Evolutionary conservation across 2,329 filamentous ascomycete genomes (phyloP).

Genomic region (Nectriaceae sp.): DNA sequence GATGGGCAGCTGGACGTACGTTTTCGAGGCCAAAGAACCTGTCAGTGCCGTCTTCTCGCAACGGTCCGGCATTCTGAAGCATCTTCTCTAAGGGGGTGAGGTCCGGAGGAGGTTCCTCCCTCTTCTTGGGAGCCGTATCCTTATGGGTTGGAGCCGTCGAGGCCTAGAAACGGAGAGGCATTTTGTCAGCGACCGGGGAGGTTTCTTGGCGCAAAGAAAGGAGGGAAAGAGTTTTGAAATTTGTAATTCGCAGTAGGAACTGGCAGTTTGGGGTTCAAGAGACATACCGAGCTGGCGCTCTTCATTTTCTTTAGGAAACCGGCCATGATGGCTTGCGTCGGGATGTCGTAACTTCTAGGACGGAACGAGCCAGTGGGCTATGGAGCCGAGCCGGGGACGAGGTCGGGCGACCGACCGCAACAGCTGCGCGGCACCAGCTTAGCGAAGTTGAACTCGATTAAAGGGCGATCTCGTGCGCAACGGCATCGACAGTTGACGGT

Average conservation of each 20-base stretch:
- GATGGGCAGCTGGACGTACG: conserved; percentile 55
- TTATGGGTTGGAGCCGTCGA: conserved; percentile 44
- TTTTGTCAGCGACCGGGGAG: conserved; percentile 33
- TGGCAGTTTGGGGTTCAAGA: conserved; percentile 10
- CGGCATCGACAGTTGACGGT: conserved; percentile 8
- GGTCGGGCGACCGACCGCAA: conserved; percentile 31
- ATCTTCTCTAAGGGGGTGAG: conserved; percentile 70
- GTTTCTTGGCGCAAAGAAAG: conserved; percentile 17
- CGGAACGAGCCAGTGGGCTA: conserved; percentile 16
- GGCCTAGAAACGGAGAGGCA: conserved; percentile 39
- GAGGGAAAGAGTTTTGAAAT: conserved; percentile 25
- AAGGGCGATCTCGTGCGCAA: conserved; percentile 26
- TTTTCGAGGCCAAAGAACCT: conserved; percentile 99
- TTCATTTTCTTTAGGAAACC: conserved; percentile 63
- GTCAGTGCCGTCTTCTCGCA: conserved; percentile 87
- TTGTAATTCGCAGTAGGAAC: conserved; percentile 1
- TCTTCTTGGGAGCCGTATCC: conserved; percentile 54
- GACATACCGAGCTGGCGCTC: conserved; percentile 55
- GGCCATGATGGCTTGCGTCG: conserved; percentile 46
- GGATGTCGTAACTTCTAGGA: conserved; percentile 19
- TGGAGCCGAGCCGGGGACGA: conserved; percentile 23
- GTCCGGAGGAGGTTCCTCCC: conserved; percentile 59
- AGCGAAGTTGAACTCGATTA: conserved; percentile 29
- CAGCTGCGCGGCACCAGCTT: conserved; percentile 39
- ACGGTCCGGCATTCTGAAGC: conserved; percentile 76